Conservation (phyloP, 2,329 filamentous ascomycete species). For the Trichoderma simmonsii region DNA sequence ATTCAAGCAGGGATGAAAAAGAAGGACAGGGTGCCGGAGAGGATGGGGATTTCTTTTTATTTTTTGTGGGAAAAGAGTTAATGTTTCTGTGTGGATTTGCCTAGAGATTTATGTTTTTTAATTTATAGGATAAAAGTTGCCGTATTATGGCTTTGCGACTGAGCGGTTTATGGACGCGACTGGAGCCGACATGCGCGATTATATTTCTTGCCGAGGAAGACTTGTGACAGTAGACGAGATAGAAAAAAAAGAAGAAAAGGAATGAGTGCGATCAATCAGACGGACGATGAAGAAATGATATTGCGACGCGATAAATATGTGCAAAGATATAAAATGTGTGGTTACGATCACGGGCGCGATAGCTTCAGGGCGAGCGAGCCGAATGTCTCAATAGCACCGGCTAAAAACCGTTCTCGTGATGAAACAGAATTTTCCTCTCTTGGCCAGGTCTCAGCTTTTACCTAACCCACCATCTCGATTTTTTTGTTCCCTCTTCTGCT, state of each 20-base stretch:
- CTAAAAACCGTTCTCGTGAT: conserved; percentile 11
- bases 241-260: neutral
- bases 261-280: neutral
- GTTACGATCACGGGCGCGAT: neutral
- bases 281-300: neutral
- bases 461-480: neutral
- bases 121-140: neutral
- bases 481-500: neutral
- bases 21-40: neutral
- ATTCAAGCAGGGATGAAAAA: neutral
- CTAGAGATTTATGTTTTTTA: neutral
- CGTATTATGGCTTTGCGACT: neutral
- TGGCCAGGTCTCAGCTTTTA: neutral
- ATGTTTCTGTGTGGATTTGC: neutral
- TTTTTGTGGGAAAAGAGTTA: neutral
- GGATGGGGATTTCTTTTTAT: neutral
- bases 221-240: neutral
- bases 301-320: neutral
- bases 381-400: neutral
- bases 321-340: neutral
- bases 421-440: neutral
- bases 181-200: neutral
- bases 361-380: neutral
- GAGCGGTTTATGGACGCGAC: neutral
- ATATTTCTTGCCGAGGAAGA: neutral